Base-by-base conservation (phyloP, 129 eudicot genomes). In the Scalesia atractyloides region DNA sequence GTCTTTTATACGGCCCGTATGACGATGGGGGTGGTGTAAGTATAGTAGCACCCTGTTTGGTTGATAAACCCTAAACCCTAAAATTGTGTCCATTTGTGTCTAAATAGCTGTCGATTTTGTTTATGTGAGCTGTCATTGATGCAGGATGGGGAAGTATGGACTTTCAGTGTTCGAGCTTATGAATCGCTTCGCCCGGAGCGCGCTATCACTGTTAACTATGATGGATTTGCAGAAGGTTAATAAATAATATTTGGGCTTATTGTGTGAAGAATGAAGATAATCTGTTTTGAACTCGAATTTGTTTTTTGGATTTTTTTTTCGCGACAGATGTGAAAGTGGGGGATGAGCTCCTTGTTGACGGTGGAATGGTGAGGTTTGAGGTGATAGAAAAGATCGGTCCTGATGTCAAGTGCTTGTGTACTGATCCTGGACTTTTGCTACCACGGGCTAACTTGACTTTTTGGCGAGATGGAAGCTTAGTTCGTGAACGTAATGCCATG, bases 281-380 rank as follows among this genome's bases (percentile, higher is more conserved):
- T 36, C 30, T 65, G 2, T 14, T 58, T 47, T 48, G 11, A 48
- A 49, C n/a, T 18, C 9, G 17, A 48, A 19, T 16, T 34, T 37
- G 18, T 9, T 20, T 69, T 49, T 33, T 2, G 48, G 2, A 47
- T 68, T 6, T 52, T 66, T 67, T 9, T 69, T 0, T 9, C 33
- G 16, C 56, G 60, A 73, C 88, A 90, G 98, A 94, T 81, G 89
- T 94, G 74, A 81, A 86, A 78, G 94, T 86, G 18, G 99, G 99
- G 20, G 99, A 94, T 81, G 99, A 94, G 50, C 96, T 94, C 62
- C 86, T 90, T 43, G 97, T 94, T 13, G 99, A 90, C 70, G 99
- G 97, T 57, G 99, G 99, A 80, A 95, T 95, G 99, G 99, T 86
- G 82, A 91, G 97, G 71, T 95, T 90, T 85, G 97, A 95, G 68